phyloP scores from a whole-genome alignment of 441 rosid species.

The Jatropha podagrica region DNA sequence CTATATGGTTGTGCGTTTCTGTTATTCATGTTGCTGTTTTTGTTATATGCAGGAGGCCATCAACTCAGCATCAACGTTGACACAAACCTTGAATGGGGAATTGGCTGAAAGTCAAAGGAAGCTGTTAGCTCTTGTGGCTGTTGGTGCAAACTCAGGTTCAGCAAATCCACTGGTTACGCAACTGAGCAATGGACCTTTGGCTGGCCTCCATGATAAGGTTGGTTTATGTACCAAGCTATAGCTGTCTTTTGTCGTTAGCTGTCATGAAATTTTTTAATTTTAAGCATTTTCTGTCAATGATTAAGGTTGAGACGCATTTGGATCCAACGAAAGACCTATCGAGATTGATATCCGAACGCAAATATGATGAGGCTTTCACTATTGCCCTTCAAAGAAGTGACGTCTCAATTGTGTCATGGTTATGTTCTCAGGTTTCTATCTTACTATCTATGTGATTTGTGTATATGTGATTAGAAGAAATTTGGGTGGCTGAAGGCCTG shows the following conservation, averaged over 20 bases:
- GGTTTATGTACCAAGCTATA: slow-evolving; percentile 1
- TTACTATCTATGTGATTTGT: neutral
- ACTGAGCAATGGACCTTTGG: slow-evolving; percentile 57
- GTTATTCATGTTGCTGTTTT: neutral
- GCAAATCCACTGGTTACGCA: slow-evolving; percentile 49
- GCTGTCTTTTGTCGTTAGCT: neutral
- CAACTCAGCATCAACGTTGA: slow-evolving; percentile 58
- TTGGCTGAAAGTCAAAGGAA: slow-evolving; percentile 64
- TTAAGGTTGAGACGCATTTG: slow-evolving; percentile 48
- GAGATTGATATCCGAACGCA: slow-evolving; percentile 52
- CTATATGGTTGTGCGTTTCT: neutral
- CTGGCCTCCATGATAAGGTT: slow-evolving; percentile 57
- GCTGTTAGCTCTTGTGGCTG: slow-evolving; percentile 61
- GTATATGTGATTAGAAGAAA: neutral
- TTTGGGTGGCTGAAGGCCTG: neutral
- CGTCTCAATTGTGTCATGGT: slow-evolving; percentile 71
- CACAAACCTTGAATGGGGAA: slow-evolving; percentile 63
- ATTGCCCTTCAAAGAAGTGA: slow-evolving; percentile 70
- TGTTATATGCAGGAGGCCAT: slow-evolving; percentile 56
- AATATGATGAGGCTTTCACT: slow-evolving; percentile 70
- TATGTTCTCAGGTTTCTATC: slow-evolving; percentile 60
- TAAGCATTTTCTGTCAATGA: neutral
- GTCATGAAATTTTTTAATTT: neutral
- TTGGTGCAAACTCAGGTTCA: slow-evolving; percentile 46
- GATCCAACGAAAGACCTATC: slow-evolving; percentile 71